Conservation (phyloP, 805 yeast species). For the Yamadazyma kitorensis region DNA sequence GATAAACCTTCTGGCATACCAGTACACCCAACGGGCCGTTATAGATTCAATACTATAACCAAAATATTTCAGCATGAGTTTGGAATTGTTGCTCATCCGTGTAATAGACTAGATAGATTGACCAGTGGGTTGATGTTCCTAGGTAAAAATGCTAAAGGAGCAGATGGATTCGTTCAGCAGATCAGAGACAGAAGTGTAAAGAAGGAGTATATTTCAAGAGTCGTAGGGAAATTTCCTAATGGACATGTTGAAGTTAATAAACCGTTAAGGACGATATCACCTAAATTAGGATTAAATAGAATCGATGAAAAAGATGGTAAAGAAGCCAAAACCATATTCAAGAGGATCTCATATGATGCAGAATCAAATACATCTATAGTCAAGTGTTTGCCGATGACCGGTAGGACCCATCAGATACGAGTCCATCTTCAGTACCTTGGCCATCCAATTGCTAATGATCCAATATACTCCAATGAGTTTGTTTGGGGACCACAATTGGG, state of each 20-base stretch:
- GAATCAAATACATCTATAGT: slow-evolving; percentile 63
- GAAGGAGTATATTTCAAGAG: slow-evolving; percentile 86
- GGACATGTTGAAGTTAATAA: slow-evolving; percentile 54
- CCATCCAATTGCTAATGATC: slow-evolving; percentile 50
- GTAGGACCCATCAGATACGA: slow-evolving; percentile 93
- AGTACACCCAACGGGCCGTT: slow-evolving; percentile 91
- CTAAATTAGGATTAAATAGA: slow-evolving; percentile 66
- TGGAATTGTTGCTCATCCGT: slow-evolving; percentile 64
- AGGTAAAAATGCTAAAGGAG: slow-evolving; percentile 77
- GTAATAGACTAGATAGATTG: slow-evolving; percentile 84
- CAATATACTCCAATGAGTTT: slow-evolving; percentile 72
- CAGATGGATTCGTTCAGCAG: slow-evolving; percentile 72
- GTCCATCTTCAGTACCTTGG: slow-evolving; percentile 83
- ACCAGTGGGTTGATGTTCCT: slow-evolving; percentile 94
- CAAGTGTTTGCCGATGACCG: slow-evolving; percentile 82
- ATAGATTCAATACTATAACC: slow-evolving; percentile 72
- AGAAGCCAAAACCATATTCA: slow-evolving; percentile 71
- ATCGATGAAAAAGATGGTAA: slow-evolving; percentile 53
- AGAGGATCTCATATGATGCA: slow-evolving; percentile 61
- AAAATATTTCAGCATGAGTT: slow-evolving; percentile 71
- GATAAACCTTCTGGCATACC: slow-evolving; percentile 96
- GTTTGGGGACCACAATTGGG: slow-evolving; percentile 85
- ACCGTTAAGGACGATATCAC: slow-evolving; percentile 70
- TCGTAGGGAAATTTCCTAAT: slow-evolving; percentile 78
- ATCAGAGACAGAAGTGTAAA: slow-evolving; percentile 68